These are phyloP conservation scores for Gomphus sp. DNA, from an alignment of 1,284 basidiomycete species.

Conservation along the genomic window DNA sequence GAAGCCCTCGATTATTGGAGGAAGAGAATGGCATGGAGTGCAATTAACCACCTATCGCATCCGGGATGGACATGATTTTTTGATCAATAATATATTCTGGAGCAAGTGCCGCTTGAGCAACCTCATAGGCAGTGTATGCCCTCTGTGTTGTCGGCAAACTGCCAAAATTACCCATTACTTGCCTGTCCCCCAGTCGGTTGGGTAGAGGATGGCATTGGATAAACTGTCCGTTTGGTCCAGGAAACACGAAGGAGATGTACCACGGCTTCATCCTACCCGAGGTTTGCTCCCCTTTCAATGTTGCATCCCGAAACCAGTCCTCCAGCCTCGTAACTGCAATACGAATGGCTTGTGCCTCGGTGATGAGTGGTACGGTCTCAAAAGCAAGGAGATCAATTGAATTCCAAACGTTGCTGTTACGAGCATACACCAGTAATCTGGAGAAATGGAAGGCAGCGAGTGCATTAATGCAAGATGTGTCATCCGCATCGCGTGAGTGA, in stretches of 20 bases:
- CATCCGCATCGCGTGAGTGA: not conserved
- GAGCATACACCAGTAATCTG: slow-evolving; percentile 47
- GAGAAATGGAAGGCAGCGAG: slow-evolving; percentile 61
- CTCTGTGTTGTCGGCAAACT: not conserved
- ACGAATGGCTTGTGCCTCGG: slow-evolving; percentile 61
- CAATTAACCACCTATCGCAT: slow-evolving; percentile 69
- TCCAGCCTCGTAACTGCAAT: slow-evolving; percentile 41
- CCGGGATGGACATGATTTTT: slow-evolving; percentile 25
- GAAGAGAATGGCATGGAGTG: slow-evolving; percentile 35
- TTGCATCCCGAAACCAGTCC: slow-evolving; percentile 15
- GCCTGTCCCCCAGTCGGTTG: slow-evolving; percentile 30
- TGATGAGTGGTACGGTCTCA: slow-evolving; percentile 66
- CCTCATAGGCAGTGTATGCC: not conserved
- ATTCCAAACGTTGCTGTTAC: slow-evolving; percentile 38
- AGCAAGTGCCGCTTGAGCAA: not conserved
- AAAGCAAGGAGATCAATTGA: slow-evolving; percentile 62
- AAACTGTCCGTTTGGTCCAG: slow-evolving; percentile 23
- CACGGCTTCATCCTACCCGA: slow-evolving; percentile 42
- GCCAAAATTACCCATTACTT: not conserved
- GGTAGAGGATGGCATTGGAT: slow-evolving; percentile 16
- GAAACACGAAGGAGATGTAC: slow-evolving; percentile 73
- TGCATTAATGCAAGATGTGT: slow-evolving; percentile 34
- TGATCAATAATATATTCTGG: slow-evolving; percentile 16
- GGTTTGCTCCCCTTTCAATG: not conserved
- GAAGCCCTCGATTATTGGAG: slow-evolving; percentile 27